These are phyloP conservation scores for Aspergillus pseudoterreus DNA, from an alignment of 2,329 filamentous ascomycete species.

Conservation along the genomic window DNA sequence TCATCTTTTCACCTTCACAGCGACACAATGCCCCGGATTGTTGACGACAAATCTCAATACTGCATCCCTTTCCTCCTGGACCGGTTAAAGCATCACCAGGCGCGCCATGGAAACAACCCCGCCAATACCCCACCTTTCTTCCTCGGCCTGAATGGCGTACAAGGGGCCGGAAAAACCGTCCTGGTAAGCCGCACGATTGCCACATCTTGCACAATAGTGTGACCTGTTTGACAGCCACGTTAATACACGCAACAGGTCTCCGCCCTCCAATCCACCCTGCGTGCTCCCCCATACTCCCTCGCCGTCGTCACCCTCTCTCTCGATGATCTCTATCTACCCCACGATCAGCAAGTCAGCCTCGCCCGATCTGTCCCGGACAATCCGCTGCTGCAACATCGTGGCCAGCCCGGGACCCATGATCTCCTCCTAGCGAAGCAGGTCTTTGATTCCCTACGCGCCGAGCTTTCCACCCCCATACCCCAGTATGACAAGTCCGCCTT, in stretches of 20 bases:
- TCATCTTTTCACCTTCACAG: not conserved
- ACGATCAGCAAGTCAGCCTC: conserved; percentile 63
- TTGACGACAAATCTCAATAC: conserved; percentile 74
- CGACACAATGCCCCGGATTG: conserved; percentile 49
- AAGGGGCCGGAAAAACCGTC: conserved; percentile 90
- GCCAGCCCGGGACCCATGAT: conserved; percentile 82
- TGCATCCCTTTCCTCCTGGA: conserved; percentile 74
- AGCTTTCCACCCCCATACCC: conserved; percentile 60
- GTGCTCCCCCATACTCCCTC: conserved; percentile 54
- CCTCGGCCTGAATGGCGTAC: conserved; percentile 84
- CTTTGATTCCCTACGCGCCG: conserved; percentile 56
- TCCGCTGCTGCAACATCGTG: conserved; percentile 72
- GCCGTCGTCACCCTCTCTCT: conserved; percentile 72
- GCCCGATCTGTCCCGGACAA: conserved; percentile 66
- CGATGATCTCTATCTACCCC: conserved; percentile 84
- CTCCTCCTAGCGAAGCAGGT: conserved; percentile 60
- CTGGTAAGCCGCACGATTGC: conserved; percentile 50
- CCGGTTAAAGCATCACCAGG: conserved; percentile 52
- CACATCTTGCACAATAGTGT: no score
- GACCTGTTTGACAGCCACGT: no score
- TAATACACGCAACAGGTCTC: conserved; percentile 45
- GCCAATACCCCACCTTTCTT: conserved; percentile 63
- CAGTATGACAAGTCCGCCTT: conserved; percentile 81
- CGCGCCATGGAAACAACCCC: conserved; percentile 35
- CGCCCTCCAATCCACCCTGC: conserved; percentile 60